Percentiles rank a stretch among this genome's conserved stretches.
These are phyloP conservation scores for Beauveria sp. DNA, from an alignment of 2,329 filamentous ascomycete genomes.

Conservation along the genomic window DNA sequence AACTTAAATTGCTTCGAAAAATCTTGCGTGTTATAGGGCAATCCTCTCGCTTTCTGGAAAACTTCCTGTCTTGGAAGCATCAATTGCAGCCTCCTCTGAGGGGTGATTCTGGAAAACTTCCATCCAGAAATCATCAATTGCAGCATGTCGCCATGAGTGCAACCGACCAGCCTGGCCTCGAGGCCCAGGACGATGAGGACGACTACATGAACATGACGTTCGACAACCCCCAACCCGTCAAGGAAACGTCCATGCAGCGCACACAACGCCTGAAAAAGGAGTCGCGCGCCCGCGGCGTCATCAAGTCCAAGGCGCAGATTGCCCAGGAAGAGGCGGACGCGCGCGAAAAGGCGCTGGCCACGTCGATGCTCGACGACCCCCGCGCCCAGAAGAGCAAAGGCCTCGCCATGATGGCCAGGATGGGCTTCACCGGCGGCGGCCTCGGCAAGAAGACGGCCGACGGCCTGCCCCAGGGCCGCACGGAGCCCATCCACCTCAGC, in stretches of 20 bases:
- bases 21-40: too few species aligned
- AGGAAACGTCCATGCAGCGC: conserved; percentile 48
- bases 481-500: conserved; percentile 68
- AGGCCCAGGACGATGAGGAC: conserved; percentile 63
- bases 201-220: conserved; percentile 98
- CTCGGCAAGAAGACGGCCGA: conserved; percentile 56
- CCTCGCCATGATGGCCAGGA: conserved; percentile 91
- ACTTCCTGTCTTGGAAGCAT: neutral
- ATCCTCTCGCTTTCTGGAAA: too few species aligned
- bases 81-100: neutral
- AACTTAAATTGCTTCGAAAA: too few species aligned
- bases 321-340: conserved; percentile 64
- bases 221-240: conserved; percentile 52
- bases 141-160: conserved; percentile 9
- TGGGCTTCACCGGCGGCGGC: conserved; percentile 78
- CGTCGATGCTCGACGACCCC: conserved; percentile 56
- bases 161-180: neutral
- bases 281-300: conserved; percentile 57
- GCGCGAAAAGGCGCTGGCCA: conserved; percentile 69
- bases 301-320: conserved; percentile 76
- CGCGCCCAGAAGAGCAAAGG: conserved; percentile 67
- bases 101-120: too few species aligned
- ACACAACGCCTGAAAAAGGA: conserved; percentile 48
- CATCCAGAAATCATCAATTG: neutral
- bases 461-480: conserved; percentile 24